Conservation (phyloP, 768 basidiomycete genomes). For the Chlorophyllum brunneum region DNA sequence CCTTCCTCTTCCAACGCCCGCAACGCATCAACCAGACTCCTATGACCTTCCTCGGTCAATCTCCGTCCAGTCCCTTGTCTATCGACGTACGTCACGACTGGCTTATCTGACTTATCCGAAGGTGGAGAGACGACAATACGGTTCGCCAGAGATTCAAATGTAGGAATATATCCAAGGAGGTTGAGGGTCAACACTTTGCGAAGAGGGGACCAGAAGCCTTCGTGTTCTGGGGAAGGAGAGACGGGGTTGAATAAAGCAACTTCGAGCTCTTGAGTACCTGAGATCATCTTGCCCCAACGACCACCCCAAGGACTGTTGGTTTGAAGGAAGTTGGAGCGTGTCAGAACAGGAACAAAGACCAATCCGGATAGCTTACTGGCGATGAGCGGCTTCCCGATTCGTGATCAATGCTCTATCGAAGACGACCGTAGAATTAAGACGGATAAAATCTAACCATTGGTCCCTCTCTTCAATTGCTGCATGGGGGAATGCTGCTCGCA, state of each 20-base stretch:
- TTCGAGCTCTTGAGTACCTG: constrained; percentile 27
- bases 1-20: constrained; percentile 19
- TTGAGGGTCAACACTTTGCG: constrained; percentile 25
- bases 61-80: constrained; percentile 38
- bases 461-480: constrained; percentile 51
- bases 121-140: constrained; percentile 15
- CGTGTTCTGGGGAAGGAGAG: not conserved
- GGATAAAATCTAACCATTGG: constrained; percentile 62
- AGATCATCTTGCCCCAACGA: constrained; percentile 34
- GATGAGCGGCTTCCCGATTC: constrained; percentile 62
- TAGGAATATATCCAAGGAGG: constrained; percentile 29
- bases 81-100: constrained; percentile 54
- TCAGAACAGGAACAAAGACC: no score
- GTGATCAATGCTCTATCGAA: constrained; percentile 60
- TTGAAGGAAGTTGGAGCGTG: constrained; percentile 2
- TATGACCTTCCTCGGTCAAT: constrained; percentile 19
- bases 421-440: constrained; percentile 42
- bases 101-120: constrained; percentile 14
- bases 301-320: constrained; percentile 22
- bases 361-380: constrained; percentile 26
- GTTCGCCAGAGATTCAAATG: constrained; percentile 12
- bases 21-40: constrained; percentile 20
- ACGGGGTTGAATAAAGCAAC: constrained; percentile 15
- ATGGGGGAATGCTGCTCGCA: constrained; percentile 62
- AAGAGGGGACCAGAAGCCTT: constrained; percentile 33